Evolutionary conservation across 768 basidiomycete species (phyloP).

Genomic region (Leccinum incarnatum): DNA sequence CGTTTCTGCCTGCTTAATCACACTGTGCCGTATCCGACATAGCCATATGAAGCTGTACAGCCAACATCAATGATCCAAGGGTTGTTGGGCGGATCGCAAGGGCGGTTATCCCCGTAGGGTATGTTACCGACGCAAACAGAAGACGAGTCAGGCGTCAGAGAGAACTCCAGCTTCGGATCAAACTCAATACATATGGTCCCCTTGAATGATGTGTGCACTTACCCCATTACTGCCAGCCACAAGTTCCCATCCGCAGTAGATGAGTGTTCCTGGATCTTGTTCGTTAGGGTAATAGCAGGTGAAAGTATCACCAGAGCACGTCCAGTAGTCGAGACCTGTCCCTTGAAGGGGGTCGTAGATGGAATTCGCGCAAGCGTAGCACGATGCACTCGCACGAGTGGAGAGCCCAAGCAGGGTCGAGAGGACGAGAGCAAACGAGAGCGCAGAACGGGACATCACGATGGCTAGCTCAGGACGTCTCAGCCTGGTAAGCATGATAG

Average conservation of each 20-base stretch:
- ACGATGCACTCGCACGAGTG: background rate
- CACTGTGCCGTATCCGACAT: too few species aligned
- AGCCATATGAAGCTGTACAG: conserved; percentile 1
- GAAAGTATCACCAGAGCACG: conserved; percentile 3
- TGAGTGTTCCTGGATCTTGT: conserved; percentile 12
- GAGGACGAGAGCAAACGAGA: background rate
- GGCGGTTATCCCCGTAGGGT: conserved; percentile 1
- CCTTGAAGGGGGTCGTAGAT: conserved; percentile 1
- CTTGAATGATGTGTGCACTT: background rate
- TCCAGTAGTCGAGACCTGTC: conserved; percentile 9
- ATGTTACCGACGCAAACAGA: conserved; percentile 1
- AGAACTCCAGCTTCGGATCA: background rate
- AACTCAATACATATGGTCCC: background rate
- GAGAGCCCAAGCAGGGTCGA: conserved; percentile 3
- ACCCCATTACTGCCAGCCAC: background rate
- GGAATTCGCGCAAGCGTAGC: conserved; percentile 4
- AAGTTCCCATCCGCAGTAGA: conserved; percentile 1
- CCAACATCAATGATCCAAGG: conserved; percentile 1
- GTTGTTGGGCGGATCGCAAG: conserved; percentile 2
- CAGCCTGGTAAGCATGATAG: background rate
- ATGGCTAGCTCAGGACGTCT: background rate
- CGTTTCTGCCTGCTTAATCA: too few species aligned
- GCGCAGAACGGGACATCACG: background rate
- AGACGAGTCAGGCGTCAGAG: background rate
- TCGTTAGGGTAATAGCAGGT: conserved; percentile 12